A percentile compares a stretch with the other conserved stretches of the same genome.
Conservation (phyloP, 345 rosid species). For the Gossypium ekmanianum region DNA sequence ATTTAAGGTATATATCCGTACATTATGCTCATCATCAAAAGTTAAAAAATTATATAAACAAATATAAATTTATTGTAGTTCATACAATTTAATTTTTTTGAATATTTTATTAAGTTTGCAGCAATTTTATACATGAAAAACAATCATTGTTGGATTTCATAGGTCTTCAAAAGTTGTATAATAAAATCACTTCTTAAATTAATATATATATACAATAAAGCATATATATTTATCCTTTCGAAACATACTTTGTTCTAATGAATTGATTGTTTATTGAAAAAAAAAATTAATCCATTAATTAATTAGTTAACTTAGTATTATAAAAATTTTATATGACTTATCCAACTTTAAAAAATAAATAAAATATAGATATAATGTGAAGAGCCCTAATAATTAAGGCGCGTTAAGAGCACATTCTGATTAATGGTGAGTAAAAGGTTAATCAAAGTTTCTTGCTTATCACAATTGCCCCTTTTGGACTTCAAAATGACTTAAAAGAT, state of each 20-base stretch:
- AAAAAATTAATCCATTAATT: background rate
- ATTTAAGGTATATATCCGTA: background rate
- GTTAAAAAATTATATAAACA: background rate
- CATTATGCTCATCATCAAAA: background rate
- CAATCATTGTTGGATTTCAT: conserved; percentile 16
- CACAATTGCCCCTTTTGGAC: conserved; percentile 4
- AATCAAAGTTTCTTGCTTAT: background rate
- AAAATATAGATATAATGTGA: background rate
- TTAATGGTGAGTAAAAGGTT: conserved; percentile 2
- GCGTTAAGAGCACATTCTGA: conserved; percentile 9
- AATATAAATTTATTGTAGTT: background rate
- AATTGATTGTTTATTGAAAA: conserved; percentile 6
- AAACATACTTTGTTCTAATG: conserved; percentile 8
- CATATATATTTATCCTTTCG: conserved; percentile 14
- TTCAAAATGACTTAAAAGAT: background rate
- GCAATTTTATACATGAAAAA: background rate
- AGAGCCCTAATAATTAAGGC: conserved; percentile 8
- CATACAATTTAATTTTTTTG: background rate
- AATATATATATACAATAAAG: background rate
- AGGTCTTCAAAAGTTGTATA: conserved; percentile 4
- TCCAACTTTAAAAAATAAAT: background rate
- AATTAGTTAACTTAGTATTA: background rate
- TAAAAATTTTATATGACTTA: background rate
- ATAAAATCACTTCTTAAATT: conserved; percentile 3
- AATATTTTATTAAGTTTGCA: background rate